phyloP scores from a whole-genome alignment of 495 filamentous ascomycete species.

The Cetradonia linearis region DNA sequence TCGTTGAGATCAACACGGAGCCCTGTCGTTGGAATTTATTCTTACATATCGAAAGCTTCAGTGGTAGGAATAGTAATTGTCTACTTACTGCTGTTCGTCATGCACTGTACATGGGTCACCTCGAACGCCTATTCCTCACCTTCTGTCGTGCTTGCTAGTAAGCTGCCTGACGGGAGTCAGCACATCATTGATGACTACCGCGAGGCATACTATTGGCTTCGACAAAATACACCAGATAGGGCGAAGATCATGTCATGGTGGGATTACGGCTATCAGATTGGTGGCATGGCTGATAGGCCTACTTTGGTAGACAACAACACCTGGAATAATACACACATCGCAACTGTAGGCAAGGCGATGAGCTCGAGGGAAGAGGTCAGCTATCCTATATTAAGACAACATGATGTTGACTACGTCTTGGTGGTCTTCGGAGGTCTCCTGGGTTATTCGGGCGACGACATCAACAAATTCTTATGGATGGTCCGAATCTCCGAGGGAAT shows the following conservation, averaged over 20 bases:
- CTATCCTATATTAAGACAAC: conserved; percentile 95
- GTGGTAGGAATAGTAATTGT: conserved; percentile 58
- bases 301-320: conserved; percentile 99
- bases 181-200: conserved; percentile 99
- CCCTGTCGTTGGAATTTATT: conserved; percentile 76
- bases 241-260: conserved; percentile 99
- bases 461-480: conserved; percentile 99
- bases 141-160: conserved; percentile 89
- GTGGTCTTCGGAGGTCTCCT: conserved; percentile 94
- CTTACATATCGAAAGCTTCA: conserved; percentile 62
- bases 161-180: conserved; percentile 87
- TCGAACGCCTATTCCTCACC: conserved; percentile 98
- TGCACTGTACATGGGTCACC: conserved; percentile 99
- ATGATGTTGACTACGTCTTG: conserved; percentile 97
- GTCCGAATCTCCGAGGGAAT: conserved; percentile 98
- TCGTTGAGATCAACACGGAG: conserved; percentile 58
- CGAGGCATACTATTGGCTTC: conserved; percentile 99
- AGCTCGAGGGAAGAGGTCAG: conserved; percentile 93
- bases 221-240: conserved; percentile 87
- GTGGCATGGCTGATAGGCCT: conserved; percentile 97
- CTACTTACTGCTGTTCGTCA: conserved; percentile 87
- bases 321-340: conserved; percentile 99
- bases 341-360: conserved; percentile 99
- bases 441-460: conserved; percentile 98
- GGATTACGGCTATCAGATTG: conserved; percentile 99